Evolutionary conservation across 208 protist genomes (phyloP), one percentile per base, ranked within the genome.

Genomic region (Trichomonas tenax): DNA sequence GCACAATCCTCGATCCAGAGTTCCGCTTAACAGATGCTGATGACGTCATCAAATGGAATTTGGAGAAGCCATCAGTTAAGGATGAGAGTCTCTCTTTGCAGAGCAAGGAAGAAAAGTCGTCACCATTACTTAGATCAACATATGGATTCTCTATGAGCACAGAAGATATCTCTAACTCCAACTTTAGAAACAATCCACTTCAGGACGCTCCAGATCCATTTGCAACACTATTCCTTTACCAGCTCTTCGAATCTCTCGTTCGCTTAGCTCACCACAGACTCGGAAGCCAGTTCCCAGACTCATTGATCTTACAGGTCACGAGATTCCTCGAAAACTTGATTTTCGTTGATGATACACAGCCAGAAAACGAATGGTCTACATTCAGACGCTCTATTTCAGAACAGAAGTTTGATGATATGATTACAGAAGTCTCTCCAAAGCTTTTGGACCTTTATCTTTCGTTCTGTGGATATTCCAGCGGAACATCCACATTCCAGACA

Each of bases 291-390:
- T 93, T 93, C n/a, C 40, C 44, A 38, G 86, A 93, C 51, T 93
- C 86, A 41, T 51, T 93, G 26, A 51, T 93, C 51, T 41, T 93
- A 38, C 86, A 93, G 38, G 86, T 93, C 0, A 93, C 86, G 17
- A 34, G 86, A 93, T 93, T 93, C n/a, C 26, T 93, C 17, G 86
- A 93, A 93, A 93, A 93, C 45, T 38, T 26, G 0, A 93, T 93
- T 38, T 93, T 93, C 38, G 86, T 93, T 38, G 86, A 93, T 51
- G 86, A 93, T 51, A 51, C 44, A n/a, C 44, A 34, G 15, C 86
- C 86, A 40, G 44, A 93, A 93, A 93, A 93, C 26, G 26, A 48
- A 38, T 51, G 44, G 15, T 34, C 40, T 11, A 48, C 45, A 31
- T 93, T 93, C n/a, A 93, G 86, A 51, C 41, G 44, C 11, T 51